Base-by-base conservation (phyloP, 192 early-diverging fungal genomes). In the Backusella macrospora region DNA sequence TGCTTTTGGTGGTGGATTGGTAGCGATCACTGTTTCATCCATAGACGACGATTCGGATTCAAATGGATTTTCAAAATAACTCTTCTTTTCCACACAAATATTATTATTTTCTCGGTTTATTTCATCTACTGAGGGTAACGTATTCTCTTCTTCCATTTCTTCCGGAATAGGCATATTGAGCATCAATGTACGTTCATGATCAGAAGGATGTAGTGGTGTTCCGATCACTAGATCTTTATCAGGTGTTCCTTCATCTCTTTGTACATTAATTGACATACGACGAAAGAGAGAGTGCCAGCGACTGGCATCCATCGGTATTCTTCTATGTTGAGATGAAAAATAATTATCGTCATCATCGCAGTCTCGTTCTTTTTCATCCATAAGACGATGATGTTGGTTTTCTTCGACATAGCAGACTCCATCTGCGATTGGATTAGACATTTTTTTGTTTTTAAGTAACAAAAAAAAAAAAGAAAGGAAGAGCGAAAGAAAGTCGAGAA, bases 41-140 rank as follows among this genome's bases (percentile, higher is more conserved):
- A 18, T 69, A 12, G 45, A 69, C n/a, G 47, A 39, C 10, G 49
- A 39, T 47, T 79, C 73, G 1, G 73, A 67, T 45, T 75, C 78
- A 55, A 79, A 79, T 6, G 78, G 78, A 46, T 79, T 69, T 18
- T 74, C 73, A 62, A 79, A 79, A 68, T 79, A 79, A 38, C 70
- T 75, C 65, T 79, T 73, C 12, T 23, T 37, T 37, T 47, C 38
- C 23, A 66, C 49, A 12, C 59, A 15, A 26, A 37, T 72, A 42
- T 34, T 40, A 9, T 38, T 74, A 18, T 49, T 49, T 62, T 72
- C 77, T 43, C 44, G 63, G 21, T 44, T 49, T 3, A 72, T 45
- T 43, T 80, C 78, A 63, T 80, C 78, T n/a, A 75, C 59, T 0
- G 73, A 75, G 1, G 78, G 78, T 43, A 80, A 48, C 42, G 75